Base-by-base conservation (phyloP, 208 protist species). In the Balamuthia mandrillaris region DNA sequence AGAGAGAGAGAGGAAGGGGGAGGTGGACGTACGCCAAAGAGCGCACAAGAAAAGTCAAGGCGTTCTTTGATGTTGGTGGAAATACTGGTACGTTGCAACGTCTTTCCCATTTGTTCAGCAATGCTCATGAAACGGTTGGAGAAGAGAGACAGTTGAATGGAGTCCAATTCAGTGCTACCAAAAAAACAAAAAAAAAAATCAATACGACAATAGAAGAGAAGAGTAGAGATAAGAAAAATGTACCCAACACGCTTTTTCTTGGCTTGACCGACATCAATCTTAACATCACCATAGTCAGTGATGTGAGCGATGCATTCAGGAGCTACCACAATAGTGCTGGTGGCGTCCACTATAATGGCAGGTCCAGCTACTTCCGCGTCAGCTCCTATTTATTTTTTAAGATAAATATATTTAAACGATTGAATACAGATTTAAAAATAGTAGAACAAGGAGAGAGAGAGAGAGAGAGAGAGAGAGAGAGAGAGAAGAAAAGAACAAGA, bases 41-140 rank as follows among this genome's bases (percentile, higher is more conserved):
- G 93, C 92, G 90, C 95, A 95, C 84, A 88, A 18, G 54, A 84
- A 27, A 88, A 88, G 90, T 96, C 94, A 3, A 97, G 88, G 41
- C 95, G 85, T 88, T 97, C 96, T 78, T 98, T 98, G 88, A 98
- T 98, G 86, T 98, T 98, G 49, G 95, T 97, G 1, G 94, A 97
- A 58, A 97, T 96, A 29, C 95, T 93, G 16, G 97, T 98, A 37
- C 96, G 90, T 89, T 98, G 96, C 49, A 98, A 88, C 1, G 96
- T 94, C 35, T 93, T 92, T 35, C 97, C 97, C 97, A 98, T 98
- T 88, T 98, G 97, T 88, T 98, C 97, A 12, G 97, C 97, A 75
- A 98, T 98, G 49, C 90, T 94, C 97, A 98, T 98, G 89, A 98
- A 98, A 33, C 96, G 91, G 87, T 98, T 95, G 47, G 89, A 89